A percentile compares a stretch with the other conserved stretches of the same genome.
phyloP scores from a whole-genome alignment of 371 early-diverging fungal species.

The Mucor sp. region DNA sequence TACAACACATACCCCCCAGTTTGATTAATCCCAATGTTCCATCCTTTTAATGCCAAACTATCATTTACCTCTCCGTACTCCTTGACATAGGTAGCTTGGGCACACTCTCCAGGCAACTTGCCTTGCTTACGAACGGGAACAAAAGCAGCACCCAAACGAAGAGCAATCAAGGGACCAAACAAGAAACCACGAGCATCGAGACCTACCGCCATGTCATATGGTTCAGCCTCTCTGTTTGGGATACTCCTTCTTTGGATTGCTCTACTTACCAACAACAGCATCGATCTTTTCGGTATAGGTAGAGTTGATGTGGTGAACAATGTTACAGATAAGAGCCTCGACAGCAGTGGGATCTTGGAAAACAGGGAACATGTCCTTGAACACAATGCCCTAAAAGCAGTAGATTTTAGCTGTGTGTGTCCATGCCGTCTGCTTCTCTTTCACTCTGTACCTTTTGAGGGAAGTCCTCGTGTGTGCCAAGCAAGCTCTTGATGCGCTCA shows the following conservation, averaged over 20 bases:
- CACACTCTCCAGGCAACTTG: constrained; percentile 88
- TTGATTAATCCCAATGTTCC: background rate
- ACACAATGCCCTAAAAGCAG: constrained; percentile 72
- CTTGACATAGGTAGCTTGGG: constrained; percentile 79
- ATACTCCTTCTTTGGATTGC: no score
- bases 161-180: constrained; percentile 88
- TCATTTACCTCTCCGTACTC: constrained; percentile 93
- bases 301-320: constrained; percentile 80
- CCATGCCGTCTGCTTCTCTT: background rate
- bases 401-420: background rate
- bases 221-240: background rate
- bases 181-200: constrained; percentile 93
- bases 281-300: constrained; percentile 76
- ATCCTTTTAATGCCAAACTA: constrained; percentile 16
- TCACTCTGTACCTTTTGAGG: constrained; percentile 69
- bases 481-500: constrained; percentile 63
- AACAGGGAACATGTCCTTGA: constrained; percentile 95
- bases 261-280: constrained; percentile 84
- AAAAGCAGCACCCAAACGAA: constrained; percentile 88
- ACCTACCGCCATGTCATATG: constrained; percentile 34
- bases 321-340: constrained; percentile 85
- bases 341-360: constrained; percentile 95
- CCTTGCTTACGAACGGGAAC: constrained; percentile 96
- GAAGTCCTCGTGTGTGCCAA: constrained; percentile 79
- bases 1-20: background rate